These are phyloP conservation scores for Jamesozyma spencerorum DNA, from an alignment of 805 yeast species.

Conservation along the genomic window DNA sequence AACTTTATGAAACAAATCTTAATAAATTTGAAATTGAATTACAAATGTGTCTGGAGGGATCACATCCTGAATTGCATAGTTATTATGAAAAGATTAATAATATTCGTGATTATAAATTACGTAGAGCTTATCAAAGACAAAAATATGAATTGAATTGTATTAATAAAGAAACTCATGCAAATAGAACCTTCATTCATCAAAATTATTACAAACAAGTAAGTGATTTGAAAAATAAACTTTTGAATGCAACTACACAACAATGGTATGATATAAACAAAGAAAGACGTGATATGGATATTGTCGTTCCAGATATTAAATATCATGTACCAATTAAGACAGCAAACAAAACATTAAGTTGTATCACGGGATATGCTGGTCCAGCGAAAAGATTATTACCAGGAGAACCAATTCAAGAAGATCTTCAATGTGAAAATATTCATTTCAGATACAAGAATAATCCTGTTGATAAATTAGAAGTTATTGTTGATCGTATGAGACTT, in stretches of 20 bases:
- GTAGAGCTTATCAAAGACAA: constrained; percentile 39
- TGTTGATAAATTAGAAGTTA: constrained; percentile 38
- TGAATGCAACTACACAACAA: constrained; percentile 64
- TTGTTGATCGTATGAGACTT: constrained; percentile 56
- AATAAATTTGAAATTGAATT: constrained; percentile 70
- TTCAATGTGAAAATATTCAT: constrained; percentile 36
- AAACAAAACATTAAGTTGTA: constrained; percentile 28
- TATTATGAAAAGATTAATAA: constrained; percentile 64
- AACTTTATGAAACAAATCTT: constrained; percentile 74
- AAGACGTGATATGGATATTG: constrained; percentile 63
- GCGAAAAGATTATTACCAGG: constrained; percentile 26
- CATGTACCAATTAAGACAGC: constrained; percentile 33
- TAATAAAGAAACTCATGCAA: constrained; percentile 70
- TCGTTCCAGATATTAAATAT: constrained; percentile 40
- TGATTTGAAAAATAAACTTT: constrained; percentile 56
- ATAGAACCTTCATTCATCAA: constrained; percentile 75
- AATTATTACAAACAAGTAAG: constrained; percentile 60
- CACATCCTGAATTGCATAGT: constrained; percentile 80
- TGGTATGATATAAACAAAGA: constrained; percentile 93
- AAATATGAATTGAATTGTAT: constrained; percentile 68
- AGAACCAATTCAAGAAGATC: constrained; percentile 27
- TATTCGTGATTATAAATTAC: constrained; percentile 62
- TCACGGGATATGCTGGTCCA: constrained; percentile 32
- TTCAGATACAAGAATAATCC: constrained; percentile 34
- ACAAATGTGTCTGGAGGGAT: constrained; percentile 76